Percentiles rank a stretch among this genome's conserved stretches.
Conservation (phyloP, 2,329 filamentous ascomycete species). For the Colletotrichum sp. region DNA sequence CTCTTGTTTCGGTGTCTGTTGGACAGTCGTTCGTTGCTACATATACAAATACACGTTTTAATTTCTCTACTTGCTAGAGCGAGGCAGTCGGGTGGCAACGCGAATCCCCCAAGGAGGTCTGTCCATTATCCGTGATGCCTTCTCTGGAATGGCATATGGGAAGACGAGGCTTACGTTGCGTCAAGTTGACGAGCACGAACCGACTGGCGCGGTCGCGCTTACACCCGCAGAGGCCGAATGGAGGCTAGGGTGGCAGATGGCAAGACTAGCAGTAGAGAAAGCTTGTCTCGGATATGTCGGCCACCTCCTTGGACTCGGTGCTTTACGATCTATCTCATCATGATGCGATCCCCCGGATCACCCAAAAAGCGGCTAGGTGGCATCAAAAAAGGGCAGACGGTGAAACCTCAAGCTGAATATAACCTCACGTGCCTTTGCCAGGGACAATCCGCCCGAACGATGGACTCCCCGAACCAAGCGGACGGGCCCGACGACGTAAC, state of each 20-base stretch:
- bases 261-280: background rate
- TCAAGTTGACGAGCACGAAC: background rate
- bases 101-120: background rate
- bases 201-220: background rate
- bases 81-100: background rate
- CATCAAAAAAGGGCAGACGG: background rate
- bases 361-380: background rate
- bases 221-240: background rate
- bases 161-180: background rate
- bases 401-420: background rate
- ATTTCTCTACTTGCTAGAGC: background rate
- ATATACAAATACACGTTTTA: background rate
- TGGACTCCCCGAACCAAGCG: background rate
- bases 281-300: background rate
- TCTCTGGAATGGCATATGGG: background rate
- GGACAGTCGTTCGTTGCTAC: background rate
- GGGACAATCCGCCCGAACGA: background rate
- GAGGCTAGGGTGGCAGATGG: background rate
- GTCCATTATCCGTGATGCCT: background rate
- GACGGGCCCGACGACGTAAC: background rate
- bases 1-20: background rate
- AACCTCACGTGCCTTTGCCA: background rate
- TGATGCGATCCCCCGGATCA: background rate
- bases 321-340: background rate
- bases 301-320: background rate